Base-by-base conservation (phyloP, 768 basidiomycete genomes). In the Trametes gibbosa region DNA sequence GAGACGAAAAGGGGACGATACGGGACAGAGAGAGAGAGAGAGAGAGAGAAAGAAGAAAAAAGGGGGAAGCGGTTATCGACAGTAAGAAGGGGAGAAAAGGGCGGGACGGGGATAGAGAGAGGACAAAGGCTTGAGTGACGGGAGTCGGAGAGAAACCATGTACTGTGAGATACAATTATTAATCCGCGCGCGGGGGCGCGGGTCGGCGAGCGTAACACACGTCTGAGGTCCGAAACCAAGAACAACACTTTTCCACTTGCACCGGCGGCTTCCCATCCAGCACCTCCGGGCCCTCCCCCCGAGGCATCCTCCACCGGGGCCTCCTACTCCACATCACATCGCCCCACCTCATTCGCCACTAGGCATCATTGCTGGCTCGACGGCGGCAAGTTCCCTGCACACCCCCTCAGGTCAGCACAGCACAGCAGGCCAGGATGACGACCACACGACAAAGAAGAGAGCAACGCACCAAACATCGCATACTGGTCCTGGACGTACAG, bases 401-500 rank as follows among this genome's bases (percentile, higher is more conserved):
- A 7, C 6, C 41, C 45, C 46, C 17, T 17, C 42, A 40, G 14
- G 43, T 56, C 52, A 45, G 43, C 40, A 19, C 43, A n/a, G n/a
- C n/a, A n/a, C n/a, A n/a, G n/a, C n/a, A n/a, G n/a, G n/a, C n/a
- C n/a, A n/a, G n/a, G n/a, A n/a, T n/a, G n/a, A 9, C 27, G 27
- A 10, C 14, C n/a, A 10, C 10, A 45, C 19, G n/a, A 1, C 23
- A 17, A 10, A 48, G 2, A 46, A 1, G 14, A n/a, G 27, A 21
- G 24, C 14, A 2, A 65, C 69, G 58, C 63, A 70, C 69, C 67
- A 50, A 66, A 70, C 59, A 70, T 63, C 27, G 64, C 46, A 50
- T 66, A 70, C 59, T 69, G 66, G 47, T 70, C 69, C 53, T 55
- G 62, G 45, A 66, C 64, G 53, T 68, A 70, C 66, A 67, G 61